Conservation (phyloP, 1,139 yeast genomes). For the Torulaspora pretoriensis region DNA sequence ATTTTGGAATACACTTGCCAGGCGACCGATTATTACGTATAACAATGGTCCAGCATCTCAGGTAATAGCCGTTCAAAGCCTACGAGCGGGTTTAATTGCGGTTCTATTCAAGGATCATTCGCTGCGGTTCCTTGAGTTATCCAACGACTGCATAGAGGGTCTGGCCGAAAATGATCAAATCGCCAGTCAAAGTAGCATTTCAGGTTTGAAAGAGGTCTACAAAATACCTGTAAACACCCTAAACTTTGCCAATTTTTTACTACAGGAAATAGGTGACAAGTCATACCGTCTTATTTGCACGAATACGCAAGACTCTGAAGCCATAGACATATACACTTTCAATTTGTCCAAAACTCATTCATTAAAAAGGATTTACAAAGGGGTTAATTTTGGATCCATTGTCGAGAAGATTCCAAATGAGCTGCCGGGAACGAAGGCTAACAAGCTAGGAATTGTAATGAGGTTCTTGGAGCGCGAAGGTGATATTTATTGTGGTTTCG, state of each 20-base stretch:
- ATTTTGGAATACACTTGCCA: slow-evolving; percentile 31
- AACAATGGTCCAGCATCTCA: slow-evolving; percentile 15
- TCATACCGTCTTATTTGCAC: slow-evolving; percentile 28
- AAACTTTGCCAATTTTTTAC: slow-evolving; percentile 32
- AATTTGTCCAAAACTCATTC: slow-evolving; percentile 20
- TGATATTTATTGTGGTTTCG: slow-evolving; percentile 27
- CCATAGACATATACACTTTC: slow-evolving; percentile 30
- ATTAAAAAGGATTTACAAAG: slow-evolving; percentile 23
- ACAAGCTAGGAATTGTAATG: slow-evolving; percentile 34
- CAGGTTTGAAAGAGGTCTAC: slow-evolving; percentile 18
- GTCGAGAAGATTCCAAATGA: slow-evolving; percentile 9
- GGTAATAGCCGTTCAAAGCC: slow-evolving; percentile 20
- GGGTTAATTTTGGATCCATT: slow-evolving; percentile 19
- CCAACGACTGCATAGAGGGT: not conserved
- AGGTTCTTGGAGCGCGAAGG: slow-evolving; percentile 17
- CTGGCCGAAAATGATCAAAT: not conserved
- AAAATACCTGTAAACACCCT: slow-evolving; percentile 34
- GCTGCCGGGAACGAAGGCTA: slow-evolving; percentile 10
- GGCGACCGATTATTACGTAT: slow-evolving; percentile 24
- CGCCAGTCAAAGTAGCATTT: not conserved
- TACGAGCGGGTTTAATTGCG: slow-evolving; percentile 16
- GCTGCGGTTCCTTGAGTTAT: slow-evolving; percentile 23
- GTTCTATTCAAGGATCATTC: slow-evolving; percentile 30
- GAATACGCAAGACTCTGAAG: slow-evolving; percentile 32
- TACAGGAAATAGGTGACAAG: slow-evolving; percentile 11